Base-by-base conservation (phyloP, 371 early-diverging fungal species). In the Smittium culicis region DNA sequence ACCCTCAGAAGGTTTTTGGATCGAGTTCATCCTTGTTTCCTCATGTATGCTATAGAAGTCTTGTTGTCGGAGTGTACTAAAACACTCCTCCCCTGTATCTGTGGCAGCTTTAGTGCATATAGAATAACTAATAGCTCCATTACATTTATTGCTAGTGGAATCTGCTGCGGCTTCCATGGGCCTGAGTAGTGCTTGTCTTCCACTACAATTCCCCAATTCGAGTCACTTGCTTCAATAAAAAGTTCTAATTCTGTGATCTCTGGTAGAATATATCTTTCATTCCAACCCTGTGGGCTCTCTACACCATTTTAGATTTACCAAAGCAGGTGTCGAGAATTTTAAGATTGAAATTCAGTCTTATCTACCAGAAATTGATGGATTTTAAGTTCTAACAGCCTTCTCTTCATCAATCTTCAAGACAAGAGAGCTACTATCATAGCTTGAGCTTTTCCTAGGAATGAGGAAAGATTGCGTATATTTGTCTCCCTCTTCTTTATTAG, bases 391-490 rank as follows among this genome's bases (percentile, higher is more conserved):
- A 57, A 16, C 5, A 57, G 57, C 14, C 27, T 14, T 14, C 57
- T n/a, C 3, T 3, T 14, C 57, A 57, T 57, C 3, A 57, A 25
- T 27, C n/a, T 14, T 57, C 57, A 17, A 20, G 1, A 14, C 5
- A 31, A 20, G 14, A 65, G n/a, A 20, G 65, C 70, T 55, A 61
- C 35, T n/a, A 35, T 27, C 0, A 70, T 30, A 16, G 65, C 57
- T 31, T 35, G 54, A 32, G 67, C 8, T n/a, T 35, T 25, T 35
- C 70, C 70, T 1, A 70, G 66, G 5, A 70, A 27, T 20, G 67
- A 32, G 31, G 65, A 66, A 20, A 70, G 70, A 25, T 62, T 55
- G 5, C 20, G 20, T 11, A 45, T 45, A 20, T 11, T 11, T 45
- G 45, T 11, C 20, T 45, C 45, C n/a, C n/a, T 11, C 45, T 45